These are phyloP conservation scores for Agrostemma githago DNA, from an alignment of 148 eudicot genomes.

Conservation along the genomic window DNA sequence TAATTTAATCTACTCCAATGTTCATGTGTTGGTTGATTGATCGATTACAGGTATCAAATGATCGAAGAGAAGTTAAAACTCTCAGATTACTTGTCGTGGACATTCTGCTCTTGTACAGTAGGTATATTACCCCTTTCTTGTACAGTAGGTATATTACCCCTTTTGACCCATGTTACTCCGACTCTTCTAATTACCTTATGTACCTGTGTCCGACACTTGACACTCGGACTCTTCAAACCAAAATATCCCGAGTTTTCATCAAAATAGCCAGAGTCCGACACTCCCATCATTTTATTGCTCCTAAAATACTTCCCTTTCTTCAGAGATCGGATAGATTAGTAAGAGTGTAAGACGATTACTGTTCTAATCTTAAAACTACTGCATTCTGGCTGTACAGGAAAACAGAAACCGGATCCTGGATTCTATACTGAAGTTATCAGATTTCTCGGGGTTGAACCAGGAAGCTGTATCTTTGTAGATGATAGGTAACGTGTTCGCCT, in stretches of 20 bases:
- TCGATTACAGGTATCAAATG: conserved; percentile 60
- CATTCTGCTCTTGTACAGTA: conserved; percentile 75
- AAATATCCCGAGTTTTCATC: too few relatives aligned
- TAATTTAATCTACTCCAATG: not conserved
- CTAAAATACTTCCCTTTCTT: not conserved
- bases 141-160: conserved; percentile 41
- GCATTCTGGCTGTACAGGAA: conserved; percentile 39
- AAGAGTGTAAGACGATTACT: not conserved
- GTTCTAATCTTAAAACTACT: not conserved
- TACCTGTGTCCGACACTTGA: too few relatives aligned
- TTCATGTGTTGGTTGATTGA: conserved; percentile 1
- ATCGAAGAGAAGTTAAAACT: conserved; percentile 89
- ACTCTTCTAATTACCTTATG: too few relatives aligned
- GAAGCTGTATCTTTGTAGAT: conserved; percentile 75
- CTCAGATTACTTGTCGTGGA: conserved; percentile 81
- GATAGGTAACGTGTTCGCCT: conserved; percentile 48
- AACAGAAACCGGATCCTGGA: conserved; percentile 74
- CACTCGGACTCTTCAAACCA: too few relatives aligned
- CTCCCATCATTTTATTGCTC: not conserved
- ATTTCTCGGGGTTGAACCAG: conserved; percentile 57
- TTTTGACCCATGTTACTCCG: not conserved
- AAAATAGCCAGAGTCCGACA: too few relatives aligned
- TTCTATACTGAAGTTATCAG: conserved; percentile 57
- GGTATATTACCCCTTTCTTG: conserved; percentile 49
- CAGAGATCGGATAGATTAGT: not conserved